A percentile compares a stretch with the other conserved stretches of the same genome.
Evolutionary conservation across 768 basidiomycete genomes (phyloP).

Genomic region (Termitomyces sp.): DNA sequence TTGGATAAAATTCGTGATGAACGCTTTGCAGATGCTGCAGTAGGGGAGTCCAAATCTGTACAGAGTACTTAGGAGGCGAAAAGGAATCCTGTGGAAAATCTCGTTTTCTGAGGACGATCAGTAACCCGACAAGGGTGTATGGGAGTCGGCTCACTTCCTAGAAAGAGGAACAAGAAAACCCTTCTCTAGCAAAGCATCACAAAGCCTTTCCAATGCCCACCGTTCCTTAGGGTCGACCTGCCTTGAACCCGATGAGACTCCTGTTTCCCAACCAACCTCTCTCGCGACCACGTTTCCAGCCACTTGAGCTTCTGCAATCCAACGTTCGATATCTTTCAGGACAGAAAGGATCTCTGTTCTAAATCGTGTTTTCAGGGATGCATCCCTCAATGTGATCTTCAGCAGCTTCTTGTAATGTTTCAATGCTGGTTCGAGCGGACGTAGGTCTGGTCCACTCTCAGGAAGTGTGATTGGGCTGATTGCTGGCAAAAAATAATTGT

Average conservation of each 20-base stretch:
- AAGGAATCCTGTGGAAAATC: slow-evolving; percentile 34
- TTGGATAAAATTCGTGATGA: slow-evolving; percentile 50
- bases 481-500: slow-evolving; percentile 81
- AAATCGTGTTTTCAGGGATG: slow-evolving; percentile 47
- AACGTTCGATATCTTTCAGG: slow-evolving; percentile 66
- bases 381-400: slow-evolving; percentile 61
- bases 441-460: slow-evolving; percentile 30
- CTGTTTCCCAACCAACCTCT: slow-evolving; percentile 43
- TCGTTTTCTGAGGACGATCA: slow-evolving; percentile 49
- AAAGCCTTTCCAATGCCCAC: slow-evolving; percentile 66
- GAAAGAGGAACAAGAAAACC: slow-evolving; percentile 80
- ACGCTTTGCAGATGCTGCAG: slow-evolving; percentile 49
- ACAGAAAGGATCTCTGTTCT: slow-evolving; percentile 44
- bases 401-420: slow-evolving; percentile 67
- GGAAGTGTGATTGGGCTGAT: slow-evolving; percentile 46
- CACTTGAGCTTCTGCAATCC: slow-evolving; percentile 72
- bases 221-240: slow-evolving; percentile 51
- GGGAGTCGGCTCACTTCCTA: slow-evolving; percentile 55
- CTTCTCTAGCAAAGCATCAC: slow-evolving; percentile 59
- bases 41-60: slow-evolving; percentile 65
- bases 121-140: slow-evolving; percentile 18
- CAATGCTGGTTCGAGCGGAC: slow-evolving; percentile 63
- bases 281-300: slow-evolving; percentile 48
- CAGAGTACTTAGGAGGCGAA: slow-evolving; percentile 43
- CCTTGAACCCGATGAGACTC: slow-evolving; percentile 19